Base-by-base conservation (phyloP, 1,284 basidiomycete species). In the Irpex sp. region DNA sequence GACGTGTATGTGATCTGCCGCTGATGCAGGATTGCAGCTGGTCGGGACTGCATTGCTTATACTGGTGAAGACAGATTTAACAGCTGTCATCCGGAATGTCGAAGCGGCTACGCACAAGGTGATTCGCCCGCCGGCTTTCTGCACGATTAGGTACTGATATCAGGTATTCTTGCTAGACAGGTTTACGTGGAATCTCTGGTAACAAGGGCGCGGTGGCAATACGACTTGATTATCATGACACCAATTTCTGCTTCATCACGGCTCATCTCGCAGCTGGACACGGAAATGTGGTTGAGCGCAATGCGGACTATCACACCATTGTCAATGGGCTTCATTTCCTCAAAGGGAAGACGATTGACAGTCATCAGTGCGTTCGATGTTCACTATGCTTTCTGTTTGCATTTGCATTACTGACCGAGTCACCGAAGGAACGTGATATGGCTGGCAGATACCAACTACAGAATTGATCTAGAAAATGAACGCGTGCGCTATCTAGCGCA, bases 161-260 rank as follows among this genome's bases (percentile, higher is more conserved):
- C 14, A 49, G 28, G 48, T n/a, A 23, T 42, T 28, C 28, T 28
- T 28, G 28, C 28, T 37, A 95, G 93, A 99, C 97, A 4, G 97
- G 97, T 19, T 80, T 99, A 45, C 87, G 94, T 60, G 97, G 97
- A 14, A 94, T 99, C 85, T 94, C 93, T 5, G 97, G 97, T 21
- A 99, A 99, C 77, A 99, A 96, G 76, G 93, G 93, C 21, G 96
- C 94, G 9, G 93, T 97, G 6, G 95, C 90, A 2, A 92, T 99
- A 66, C 88, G 97, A 19, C 79, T 99, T 62, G 90, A 98, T 49
- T 91, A 93, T 67, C 84, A 90, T 68, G 94, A 97, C 71, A 92
- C 95, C 5, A 90, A 85, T 55, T 89, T 99, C 68, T 99, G 97
- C 75, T 95, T 99, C 76, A 78, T 99, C 68, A 98, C 96, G 0